Conservation (phyloP, 2,329 filamentous ascomycete genomes). For the Diaporthe ampelina region DNA sequence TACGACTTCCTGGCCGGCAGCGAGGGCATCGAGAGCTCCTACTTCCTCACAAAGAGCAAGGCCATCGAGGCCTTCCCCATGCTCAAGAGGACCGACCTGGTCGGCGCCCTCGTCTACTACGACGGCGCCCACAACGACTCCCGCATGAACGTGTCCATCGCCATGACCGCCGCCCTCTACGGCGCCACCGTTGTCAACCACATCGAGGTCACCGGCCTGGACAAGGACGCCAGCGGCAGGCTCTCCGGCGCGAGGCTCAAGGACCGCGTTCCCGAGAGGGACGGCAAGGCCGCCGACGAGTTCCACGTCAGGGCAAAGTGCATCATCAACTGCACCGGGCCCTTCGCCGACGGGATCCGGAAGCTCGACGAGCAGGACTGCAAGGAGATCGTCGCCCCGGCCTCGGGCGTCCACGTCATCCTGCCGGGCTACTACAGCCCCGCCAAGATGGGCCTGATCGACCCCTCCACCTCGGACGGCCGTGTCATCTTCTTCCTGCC, state of each 20-base stretch:
- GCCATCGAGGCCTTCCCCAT: conserved; percentile 84
- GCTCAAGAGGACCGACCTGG: conserved; percentile 79
- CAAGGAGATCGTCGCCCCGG: conserved; percentile 82
- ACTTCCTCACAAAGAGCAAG: conserved; percentile 83
- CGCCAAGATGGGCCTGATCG: conserved; percentile 85
- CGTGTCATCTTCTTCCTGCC: conserved; percentile 90
- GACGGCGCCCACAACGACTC: conserved; percentile 91
- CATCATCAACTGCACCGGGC: conserved; percentile 87
- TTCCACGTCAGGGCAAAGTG: conserved; percentile 84
- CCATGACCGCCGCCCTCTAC: conserved; percentile 84
- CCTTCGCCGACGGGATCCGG: conserved; percentile 84
- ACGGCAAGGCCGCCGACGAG: conserved; percentile 67
- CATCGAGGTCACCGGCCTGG: conserved; percentile 80
- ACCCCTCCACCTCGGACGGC: conserved; percentile 86
- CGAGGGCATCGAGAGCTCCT: conserved; percentile 86
- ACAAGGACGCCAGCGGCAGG: conserved; percentile 78
- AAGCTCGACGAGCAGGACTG: conserved; percentile 82
- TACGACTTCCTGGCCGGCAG: conserved; percentile 87
- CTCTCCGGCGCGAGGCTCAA: conserved; percentile 78
- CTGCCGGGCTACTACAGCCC: conserved; percentile 85
- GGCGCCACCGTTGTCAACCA: conserved; percentile 86
- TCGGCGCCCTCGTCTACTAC: conserved; percentile 88
- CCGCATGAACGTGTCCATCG: conserved; percentile 87
- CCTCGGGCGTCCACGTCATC: conserved; percentile 86
- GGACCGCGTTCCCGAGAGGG: conserved; percentile 70